Evolutionary conservation across 2,329 filamentous ascomycete genomes (phyloP).

Genomic region (Cryphonectria nitschkei): DNA sequence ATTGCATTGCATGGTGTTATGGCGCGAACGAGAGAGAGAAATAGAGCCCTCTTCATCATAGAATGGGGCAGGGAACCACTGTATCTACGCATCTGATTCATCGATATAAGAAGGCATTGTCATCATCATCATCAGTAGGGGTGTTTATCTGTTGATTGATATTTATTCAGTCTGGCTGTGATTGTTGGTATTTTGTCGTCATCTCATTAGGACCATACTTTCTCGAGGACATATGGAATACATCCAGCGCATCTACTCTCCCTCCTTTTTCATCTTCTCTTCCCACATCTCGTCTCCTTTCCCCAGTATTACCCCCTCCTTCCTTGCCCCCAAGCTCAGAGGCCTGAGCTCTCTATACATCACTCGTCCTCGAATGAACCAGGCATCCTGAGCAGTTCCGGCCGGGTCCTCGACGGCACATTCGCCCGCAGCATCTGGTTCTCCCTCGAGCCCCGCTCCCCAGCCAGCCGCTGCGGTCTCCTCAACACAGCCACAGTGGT

Average conservation of each 20-base stretch:
- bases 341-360: not conserved
- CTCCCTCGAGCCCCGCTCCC: not conserved
- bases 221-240: not conserved
- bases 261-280: not conserved
- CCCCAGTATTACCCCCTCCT: not conserved
- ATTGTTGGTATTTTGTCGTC: not conserved
- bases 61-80: not conserved
- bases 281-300: not conserved
- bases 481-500: slow-evolving; percentile 18
- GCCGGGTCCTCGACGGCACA: slow-evolving; percentile 3
- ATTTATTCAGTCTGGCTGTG: not conserved
- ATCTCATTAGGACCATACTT: not conserved
- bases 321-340: not conserved
- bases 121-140: not conserved
- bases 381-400: slow-evolving; percentile 16
- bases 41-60: not conserved
- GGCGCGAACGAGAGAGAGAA: slow-evolving; percentile 4
- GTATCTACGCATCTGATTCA: not conserved
- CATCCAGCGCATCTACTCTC: not conserved
- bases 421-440: not conserved
- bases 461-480: slow-evolving; percentile 15
- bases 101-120: not conserved
- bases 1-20: slow-evolving; percentile 26
- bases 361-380: slow-evolving; percentile 18
- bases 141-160: not conserved